Evolutionary conservation across 148 eudicot species (phyloP).

Genomic region (Fagopyrum homotropicum): DNA sequence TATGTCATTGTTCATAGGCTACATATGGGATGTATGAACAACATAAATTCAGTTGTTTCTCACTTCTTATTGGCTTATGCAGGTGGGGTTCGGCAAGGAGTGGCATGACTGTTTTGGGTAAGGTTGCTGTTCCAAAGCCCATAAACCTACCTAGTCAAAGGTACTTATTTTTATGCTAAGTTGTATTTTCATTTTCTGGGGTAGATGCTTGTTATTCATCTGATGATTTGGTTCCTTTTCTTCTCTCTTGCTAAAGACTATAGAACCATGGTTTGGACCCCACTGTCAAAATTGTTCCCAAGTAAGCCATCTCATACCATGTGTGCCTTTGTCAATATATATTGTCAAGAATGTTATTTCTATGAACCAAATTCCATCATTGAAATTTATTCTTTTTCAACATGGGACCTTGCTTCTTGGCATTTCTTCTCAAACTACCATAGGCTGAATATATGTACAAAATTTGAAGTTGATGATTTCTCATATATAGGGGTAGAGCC

Average conservation of each 20-base stretch:
- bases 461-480: background rate
- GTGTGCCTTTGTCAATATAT: background rate
- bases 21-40: background rate
- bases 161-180: constrained; percentile 27
- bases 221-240: background rate
- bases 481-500: constrained; percentile 74
- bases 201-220: background rate
- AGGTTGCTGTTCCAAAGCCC: constrained; percentile 98
- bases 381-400: background rate
- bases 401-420: background rate
- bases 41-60: background rate
- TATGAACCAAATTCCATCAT: background rate
- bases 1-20: background rate
- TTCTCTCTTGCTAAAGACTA: constrained; percentile 44
- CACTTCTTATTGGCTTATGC: constrained; percentile 14
- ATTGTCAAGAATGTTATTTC: background rate
- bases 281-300: constrained; percentile 93
- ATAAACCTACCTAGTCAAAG: constrained; percentile 94
- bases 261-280: constrained; percentile 98
- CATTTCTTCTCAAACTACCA: background rate
- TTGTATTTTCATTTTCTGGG: background rate
- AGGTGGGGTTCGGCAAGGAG: constrained; percentile 89
- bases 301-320: constrained; percentile 43
- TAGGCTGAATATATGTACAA: background rate
- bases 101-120: constrained; percentile 95